Conservation (phyloP, 495 filamentous ascomycete species). For the Viridothelium virens region DNA sequence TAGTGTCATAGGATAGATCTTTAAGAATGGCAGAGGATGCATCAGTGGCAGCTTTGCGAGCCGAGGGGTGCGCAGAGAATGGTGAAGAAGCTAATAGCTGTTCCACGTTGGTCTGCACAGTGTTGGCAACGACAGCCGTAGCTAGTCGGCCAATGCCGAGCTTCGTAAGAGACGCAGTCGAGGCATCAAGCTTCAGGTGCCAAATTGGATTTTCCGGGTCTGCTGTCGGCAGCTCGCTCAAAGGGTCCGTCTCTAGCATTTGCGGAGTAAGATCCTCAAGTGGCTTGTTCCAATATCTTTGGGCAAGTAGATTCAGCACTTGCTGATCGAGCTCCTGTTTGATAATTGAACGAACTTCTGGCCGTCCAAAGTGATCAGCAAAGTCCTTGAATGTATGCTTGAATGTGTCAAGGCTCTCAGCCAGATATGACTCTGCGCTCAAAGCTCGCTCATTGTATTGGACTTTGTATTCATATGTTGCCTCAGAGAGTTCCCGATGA, state of each 20-base stretch:
- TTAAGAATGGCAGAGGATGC: conserved; percentile 81
- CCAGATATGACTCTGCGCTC: conserved; percentile 91
- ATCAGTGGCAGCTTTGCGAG: conserved; percentile 81
- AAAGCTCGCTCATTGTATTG: conserved; percentile 97
- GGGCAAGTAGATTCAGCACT: conserved; percentile 89
- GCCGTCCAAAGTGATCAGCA: conserved; percentile 77
- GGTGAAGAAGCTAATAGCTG: conserved; percentile 66
- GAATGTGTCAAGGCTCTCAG: conserved; percentile 88
- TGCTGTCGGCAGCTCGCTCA: conserved; percentile 71
- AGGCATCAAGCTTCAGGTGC: conserved; percentile 91
- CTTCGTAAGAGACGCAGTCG: conserved; percentile 81
- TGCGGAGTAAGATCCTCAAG: conserved; percentile 63
- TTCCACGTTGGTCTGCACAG: conserved; percentile 81
- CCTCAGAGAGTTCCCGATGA: conserved; percentile 90
- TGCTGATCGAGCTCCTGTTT: conserved; percentile 91
- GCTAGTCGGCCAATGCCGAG: conserved; percentile 87
- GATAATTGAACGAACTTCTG: conserved; percentile 78
- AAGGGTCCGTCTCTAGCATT: conserved; percentile 58
- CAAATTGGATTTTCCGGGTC: conserved; percentile 79
- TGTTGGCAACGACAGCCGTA: conserved; percentile 77
- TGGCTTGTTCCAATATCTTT: conserved; percentile 97
- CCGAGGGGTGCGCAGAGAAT: conserved; percentile 84
- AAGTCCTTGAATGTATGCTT: conserved; percentile 97
- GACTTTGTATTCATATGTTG: conserved; percentile 98
- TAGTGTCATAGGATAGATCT: conserved; percentile 91